Conservation (phyloP, 768 basidiomycete species). For the Termitomyces sp. region DNA sequence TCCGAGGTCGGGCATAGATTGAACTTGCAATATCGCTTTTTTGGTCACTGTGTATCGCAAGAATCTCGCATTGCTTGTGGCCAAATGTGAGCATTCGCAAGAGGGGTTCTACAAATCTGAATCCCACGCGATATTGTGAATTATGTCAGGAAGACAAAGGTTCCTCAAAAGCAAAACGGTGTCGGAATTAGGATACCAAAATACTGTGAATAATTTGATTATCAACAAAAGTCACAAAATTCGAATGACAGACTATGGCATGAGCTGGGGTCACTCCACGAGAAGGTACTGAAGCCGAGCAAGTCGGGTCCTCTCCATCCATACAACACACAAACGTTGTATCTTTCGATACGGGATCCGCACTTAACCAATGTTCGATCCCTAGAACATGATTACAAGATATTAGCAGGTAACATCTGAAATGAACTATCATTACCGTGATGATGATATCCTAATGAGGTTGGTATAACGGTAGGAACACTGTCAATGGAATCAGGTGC, state of each 20-base stretch:
- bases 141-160: background rate
- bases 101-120: too few relatives aligned
- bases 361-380: constrained; percentile 48
- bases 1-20: too few relatives aligned
- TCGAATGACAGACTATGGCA: constrained; percentile 29
- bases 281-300: constrained; percentile 45
- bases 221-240: background rate
- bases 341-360: constrained; percentile 35
- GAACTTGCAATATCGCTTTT: too few relatives aligned
- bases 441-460: constrained; percentile 46
- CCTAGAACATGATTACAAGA: constrained; percentile 23
- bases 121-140: too few relatives aligned
- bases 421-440: constrained; percentile 33
- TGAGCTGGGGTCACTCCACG: constrained; percentile 44
- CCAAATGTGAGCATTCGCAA: too few relatives aligned
- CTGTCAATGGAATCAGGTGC: constrained; percentile 19
- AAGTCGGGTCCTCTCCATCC: constrained; percentile 46
- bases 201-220: constrained; percentile 24
- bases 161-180: constrained; percentile 33
- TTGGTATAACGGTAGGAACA: constrained; percentile 51
- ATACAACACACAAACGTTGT: constrained; percentile 40
- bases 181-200: constrained; percentile 35
- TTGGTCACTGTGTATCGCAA: too few relatives aligned
- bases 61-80: too few relatives aligned
- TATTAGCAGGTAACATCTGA: background rate